A percentile compares a stretch with the other conserved stretches of the same genome.
Evolutionary conservation across 192 early-diverging fungal species (phyloP).

Genomic region (Podila epicladia): DNA sequence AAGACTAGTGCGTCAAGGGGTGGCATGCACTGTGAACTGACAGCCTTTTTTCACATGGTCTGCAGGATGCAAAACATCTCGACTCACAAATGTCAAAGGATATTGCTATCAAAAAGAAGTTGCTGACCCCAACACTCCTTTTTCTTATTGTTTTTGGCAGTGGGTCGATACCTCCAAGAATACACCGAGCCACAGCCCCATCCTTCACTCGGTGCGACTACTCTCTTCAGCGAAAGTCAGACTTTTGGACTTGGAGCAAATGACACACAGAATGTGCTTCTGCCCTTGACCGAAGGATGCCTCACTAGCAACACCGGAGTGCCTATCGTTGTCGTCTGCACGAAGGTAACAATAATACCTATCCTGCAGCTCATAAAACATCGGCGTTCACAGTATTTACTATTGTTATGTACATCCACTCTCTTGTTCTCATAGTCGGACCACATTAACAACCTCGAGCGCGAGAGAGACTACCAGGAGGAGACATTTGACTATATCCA

Average conservation of each 20-base stretch:
- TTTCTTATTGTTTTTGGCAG: constrained; percentile 34
- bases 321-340: constrained; percentile 89
- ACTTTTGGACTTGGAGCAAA: constrained; percentile 31
- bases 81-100: background rate
- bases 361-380: background rate
- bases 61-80: no score
- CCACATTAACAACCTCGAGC: constrained; percentile 75
- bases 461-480: constrained; percentile 85
- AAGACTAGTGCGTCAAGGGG: no score
- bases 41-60: no score
- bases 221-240: constrained; percentile 39
- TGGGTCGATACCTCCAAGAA: constrained; percentile 76
- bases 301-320: constrained; percentile 88
- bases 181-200: constrained; percentile 69
- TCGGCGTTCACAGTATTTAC: background rate
- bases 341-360: constrained; percentile 66
- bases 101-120: no score
- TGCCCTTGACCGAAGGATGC: constrained; percentile 83
- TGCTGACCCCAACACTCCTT: background rate
- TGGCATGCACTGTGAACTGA: no score
- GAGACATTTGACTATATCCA: constrained; percentile 97
- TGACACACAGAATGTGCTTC: constrained; percentile 61
- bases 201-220: constrained; percentile 31
- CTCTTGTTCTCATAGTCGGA: constrained; percentile 64
- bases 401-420: background rate